Base-by-base conservation (phyloP, 345 rosid genomes). In the Camelina hispida region DNA sequence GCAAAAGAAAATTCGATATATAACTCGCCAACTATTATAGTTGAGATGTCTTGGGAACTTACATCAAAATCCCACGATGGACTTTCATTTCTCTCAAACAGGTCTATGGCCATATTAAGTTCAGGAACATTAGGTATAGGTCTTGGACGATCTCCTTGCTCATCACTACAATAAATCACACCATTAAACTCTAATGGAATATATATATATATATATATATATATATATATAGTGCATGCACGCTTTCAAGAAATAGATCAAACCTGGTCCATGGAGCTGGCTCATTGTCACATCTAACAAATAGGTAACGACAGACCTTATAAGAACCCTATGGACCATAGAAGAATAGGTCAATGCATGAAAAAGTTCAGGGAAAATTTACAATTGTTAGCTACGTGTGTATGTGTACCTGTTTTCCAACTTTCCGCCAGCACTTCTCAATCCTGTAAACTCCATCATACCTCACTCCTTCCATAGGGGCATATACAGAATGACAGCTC, bases 231-330 rank as follows among this genome's bases (percentile, higher is more conserved):
- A 20, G 22, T 14, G 15, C 5, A 40, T 6, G 9, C 37, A 34
- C 60, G 53, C 1, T 40, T 44, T 60, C 28, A 58, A 55, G 23
- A 28, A 38, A 48, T 48, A 50, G 51, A 34, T 2, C 79, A 70
- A 69, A 93, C 98, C 91, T 88, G 4, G 91, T 89, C 96, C 93
- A 87, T 35, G 96, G 95, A 57, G 88, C 88, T 12, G 90, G 83
- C 40, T 86, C 86, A 43, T 87, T 87, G 79, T 93, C 98, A 71
- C 98, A 90, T 71, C 94, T 83, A 10, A 90, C 90, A 67, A 88
- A 93, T 3, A 90, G 82, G 77, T 87, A 93, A 58, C 95, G 75
- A 58, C 96, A 90, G 1, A 93, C 91, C 67, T 81, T 78, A n/a
- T 66, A 10, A 38, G 12, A 85, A 17, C 91, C 95, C 96, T 93